These are phyloP conservation scores for Rosa lucieae DNA, from an alignment of 306 rosid genomes.

Conservation along the genomic window DNA sequence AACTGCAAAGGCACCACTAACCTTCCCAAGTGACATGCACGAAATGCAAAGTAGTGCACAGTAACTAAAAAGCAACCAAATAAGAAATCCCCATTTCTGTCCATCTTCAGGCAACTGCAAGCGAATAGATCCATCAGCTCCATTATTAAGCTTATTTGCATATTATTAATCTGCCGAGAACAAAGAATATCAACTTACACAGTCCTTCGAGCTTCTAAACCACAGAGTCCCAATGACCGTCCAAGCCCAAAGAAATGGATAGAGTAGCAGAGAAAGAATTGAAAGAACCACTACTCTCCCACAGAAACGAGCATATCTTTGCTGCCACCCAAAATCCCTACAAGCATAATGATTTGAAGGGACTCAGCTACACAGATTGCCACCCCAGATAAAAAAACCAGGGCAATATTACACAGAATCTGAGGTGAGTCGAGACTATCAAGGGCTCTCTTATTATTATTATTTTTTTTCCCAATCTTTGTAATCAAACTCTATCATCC, in stretches of 20 bases:
- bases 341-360: conserved; percentile 24
- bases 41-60: conserved; percentile 85
- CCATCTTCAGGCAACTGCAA: conserved; percentile 86
- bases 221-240: conserved; percentile 88
- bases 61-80: conserved; percentile 98
- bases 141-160: conserved; percentile 19
- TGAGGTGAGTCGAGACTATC: background rate
- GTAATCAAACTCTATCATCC: background rate
- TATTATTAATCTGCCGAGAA: conserved; percentile 4
- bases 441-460: no score
- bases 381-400: background rate
- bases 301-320: conserved; percentile 94
- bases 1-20: conserved; percentile 31
- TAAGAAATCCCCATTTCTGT: conserved; percentile 97
- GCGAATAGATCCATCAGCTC: conserved; percentile 29
- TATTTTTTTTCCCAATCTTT: background rate
- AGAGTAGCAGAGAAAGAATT: conserved; percentile 70
- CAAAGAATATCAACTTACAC: conserved; percentile 54
- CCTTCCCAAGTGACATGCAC: conserved; percentile 92
- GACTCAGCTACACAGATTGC: conserved; percentile 4
- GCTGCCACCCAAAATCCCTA: conserved; percentile 99
- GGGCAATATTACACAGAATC: background rate
- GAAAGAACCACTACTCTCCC: conserved; percentile 92
- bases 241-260: conserved; percentile 99
- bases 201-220: conserved; percentile 69